These are phyloP conservation scores for Hippophae gyantsensis DNA, from an alignment of 306 rosid genomes.

Conservation along the genomic window DNA sequence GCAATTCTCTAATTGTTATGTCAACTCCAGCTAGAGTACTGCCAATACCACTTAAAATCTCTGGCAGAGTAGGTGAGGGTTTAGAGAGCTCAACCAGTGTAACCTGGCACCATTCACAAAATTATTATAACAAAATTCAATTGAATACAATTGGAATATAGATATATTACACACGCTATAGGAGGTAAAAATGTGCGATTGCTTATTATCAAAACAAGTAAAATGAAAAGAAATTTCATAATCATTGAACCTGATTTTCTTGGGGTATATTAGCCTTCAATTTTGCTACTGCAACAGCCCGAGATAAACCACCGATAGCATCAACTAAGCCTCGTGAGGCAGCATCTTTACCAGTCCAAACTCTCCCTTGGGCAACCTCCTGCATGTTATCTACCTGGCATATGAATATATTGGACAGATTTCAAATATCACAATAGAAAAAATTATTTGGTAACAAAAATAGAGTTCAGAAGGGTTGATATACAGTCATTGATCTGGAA, in stretches of 20 bases:
- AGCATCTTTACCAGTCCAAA: slow-evolving; percentile 86
- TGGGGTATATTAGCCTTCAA: slow-evolving; percentile 84
- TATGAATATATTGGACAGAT: background rate
- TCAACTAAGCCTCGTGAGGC: slow-evolving; percentile 72
- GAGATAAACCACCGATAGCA: slow-evolving; percentile 85
- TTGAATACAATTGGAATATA: background rate
- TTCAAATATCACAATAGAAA: slow-evolving; percentile 3
- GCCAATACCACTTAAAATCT: slow-evolving; percentile 63
- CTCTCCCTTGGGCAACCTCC: slow-evolving; percentile 91
- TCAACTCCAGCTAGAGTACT: slow-evolving; percentile 57
- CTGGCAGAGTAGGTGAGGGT: slow-evolving; percentile 61
- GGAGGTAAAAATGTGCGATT: background rate
- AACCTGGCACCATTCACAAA: slow-evolving; percentile 39
- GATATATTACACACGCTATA: background rate
- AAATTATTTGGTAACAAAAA: background rate
- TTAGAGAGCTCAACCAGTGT: slow-evolving; percentile 75
- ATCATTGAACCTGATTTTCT: slow-evolving; percentile 48
- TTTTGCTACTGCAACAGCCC: slow-evolving; percentile 89
- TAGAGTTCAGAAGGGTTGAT: slow-evolving; percentile 11
- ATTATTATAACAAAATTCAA: background rate
- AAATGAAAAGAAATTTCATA: background rate
- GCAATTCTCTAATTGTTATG: slow-evolving; percentile 42
- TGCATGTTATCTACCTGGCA: slow-evolving; percentile 85
- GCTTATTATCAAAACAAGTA: background rate
- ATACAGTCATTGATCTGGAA: slow-evolving; percentile 81